Conservation (phyloP, 2,329 filamentous ascomycete species). For the Ophiostoma montium region DNA sequence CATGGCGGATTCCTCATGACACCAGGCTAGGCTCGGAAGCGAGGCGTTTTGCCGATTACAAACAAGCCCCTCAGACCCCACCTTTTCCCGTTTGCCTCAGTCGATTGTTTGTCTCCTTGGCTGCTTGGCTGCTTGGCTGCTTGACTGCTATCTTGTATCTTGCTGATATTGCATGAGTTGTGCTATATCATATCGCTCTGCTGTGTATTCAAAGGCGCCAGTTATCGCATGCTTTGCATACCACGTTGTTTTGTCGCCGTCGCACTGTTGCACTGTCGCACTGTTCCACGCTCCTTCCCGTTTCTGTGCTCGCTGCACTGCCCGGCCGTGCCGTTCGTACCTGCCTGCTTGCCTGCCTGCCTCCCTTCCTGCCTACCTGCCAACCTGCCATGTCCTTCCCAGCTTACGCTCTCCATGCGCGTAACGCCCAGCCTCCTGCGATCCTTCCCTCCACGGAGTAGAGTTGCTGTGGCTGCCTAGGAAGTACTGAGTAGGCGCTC, state of each 20-base stretch:
- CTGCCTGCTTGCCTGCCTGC: background rate
- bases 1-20: too few relatives aligned
- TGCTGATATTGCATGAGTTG: too few relatives aligned
- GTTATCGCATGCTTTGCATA: background rate
- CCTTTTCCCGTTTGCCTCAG: too few relatives aligned
- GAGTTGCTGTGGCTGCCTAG: constrained; percentile 4
- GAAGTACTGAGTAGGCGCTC: background rate
- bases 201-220: background rate
- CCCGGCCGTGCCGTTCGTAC: background rate
- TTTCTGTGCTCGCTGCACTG: background rate
- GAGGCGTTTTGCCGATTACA: background rate
- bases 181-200: background rate
- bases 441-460: background rate
- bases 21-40: too few relatives aligned
- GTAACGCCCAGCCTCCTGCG: background rate
- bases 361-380: background rate
- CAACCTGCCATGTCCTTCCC: too few relatives aligned
- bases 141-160: too few relatives aligned
- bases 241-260: background rate
- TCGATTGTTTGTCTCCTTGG: too few relatives aligned
- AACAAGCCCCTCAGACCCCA: too few relatives aligned
- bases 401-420: too few relatives aligned
- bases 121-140: too few relatives aligned
- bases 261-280: background rate
- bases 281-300: background rate